These are phyloP conservation scores for Hirsutella thompsonii DNA, from an alignment of 2,329 filamentous ascomycete species.

Conservation along the genomic window DNA sequence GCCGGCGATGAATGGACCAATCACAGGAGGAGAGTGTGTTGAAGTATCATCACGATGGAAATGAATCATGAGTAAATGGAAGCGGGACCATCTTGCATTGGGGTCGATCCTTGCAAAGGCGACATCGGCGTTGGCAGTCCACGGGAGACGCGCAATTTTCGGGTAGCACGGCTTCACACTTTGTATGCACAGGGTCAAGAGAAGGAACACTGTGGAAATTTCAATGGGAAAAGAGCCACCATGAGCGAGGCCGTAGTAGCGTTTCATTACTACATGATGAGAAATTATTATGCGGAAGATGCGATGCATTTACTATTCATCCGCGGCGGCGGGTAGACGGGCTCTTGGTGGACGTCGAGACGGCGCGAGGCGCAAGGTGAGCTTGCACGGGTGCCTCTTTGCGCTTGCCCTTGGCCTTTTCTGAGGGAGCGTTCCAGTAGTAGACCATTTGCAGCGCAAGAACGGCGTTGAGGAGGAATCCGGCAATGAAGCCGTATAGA, in stretches of 20 bases:
- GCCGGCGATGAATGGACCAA: slow-evolving; percentile 9
- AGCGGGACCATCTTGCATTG: background rate
- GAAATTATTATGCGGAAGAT: too few species aligned
- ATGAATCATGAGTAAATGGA: background rate
- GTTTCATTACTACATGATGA: too few species aligned
- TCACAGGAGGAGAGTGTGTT: slow-evolving; percentile 11
- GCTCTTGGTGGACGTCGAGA: slow-evolving; percentile 26
- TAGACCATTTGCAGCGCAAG: slow-evolving; percentile 85
- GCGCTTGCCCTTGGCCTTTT: slow-evolving; percentile 30
- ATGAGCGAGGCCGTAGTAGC: too few species aligned
- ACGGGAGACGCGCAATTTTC: too few species aligned
- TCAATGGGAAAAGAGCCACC: too few species aligned
- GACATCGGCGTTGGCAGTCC: too few species aligned
- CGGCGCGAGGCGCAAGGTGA: slow-evolving; percentile 14
- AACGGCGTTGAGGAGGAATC: slow-evolving; percentile 78
- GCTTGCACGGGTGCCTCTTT: slow-evolving; percentile 17
- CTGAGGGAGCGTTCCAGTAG: slow-evolving; percentile 73
- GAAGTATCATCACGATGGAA: background rate
- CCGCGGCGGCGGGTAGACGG: slow-evolving; percentile 31
- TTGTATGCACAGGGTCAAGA: too few species aligned
- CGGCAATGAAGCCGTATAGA: slow-evolving; percentile 85
- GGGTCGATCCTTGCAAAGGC: too few species aligned
- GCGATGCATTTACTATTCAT: slow-evolving; percentile 6
- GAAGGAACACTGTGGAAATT: too few species aligned
- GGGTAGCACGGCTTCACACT: too few species aligned